Base-by-base conservation (phyloP, 345 rosid species). In the Populus simonii region DNA sequence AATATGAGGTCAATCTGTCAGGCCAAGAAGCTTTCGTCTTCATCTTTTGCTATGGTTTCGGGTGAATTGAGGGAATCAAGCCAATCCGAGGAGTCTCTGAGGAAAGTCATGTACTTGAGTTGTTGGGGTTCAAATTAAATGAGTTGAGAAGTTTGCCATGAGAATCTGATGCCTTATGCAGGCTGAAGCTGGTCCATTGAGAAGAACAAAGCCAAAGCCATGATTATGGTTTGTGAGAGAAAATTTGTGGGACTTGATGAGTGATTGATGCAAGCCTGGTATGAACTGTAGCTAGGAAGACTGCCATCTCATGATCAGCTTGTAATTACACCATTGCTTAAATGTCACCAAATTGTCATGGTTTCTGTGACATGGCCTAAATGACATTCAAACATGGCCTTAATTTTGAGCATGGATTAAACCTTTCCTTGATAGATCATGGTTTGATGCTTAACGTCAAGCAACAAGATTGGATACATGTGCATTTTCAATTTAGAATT, bases 1-100 rank as follows among this genome's bases (percentile, higher is more conserved):
- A 80, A 78, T 27, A 33, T 74, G 17, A 74, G 71, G 36, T 62
- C 88, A 0, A 29, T 72, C 13, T 75, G 85, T 69, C 86, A 81
- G 75, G 74, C 82, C 29, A 86, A 41, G 73, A 86, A 70, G 74
- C 69, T 70, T 2, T 79, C 87, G 9, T 66, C 86, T 2, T 76
- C 77, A 2, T 76, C 86, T 23, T 61, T 83, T 31, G 35, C 73
- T 1, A 5, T 78, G 47, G 73, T 29, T 2, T 70, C 83, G 11
- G 23, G 41, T 11, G 78, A 27, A 62, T 8, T 55, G 49, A 36
- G 65, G 29, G 23, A 45, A 38, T 49, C 71, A 38, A 27, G 17
- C 22, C 80, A 70, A 22, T 36, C 70, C 9, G 75, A 77, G 4
- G 75, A 71, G 27, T 71, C 75, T 29, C 39, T 45, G n/a, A 71